Conservation (phyloP, 805 yeast genomes). For the Limtongia smithiae region DNA sequence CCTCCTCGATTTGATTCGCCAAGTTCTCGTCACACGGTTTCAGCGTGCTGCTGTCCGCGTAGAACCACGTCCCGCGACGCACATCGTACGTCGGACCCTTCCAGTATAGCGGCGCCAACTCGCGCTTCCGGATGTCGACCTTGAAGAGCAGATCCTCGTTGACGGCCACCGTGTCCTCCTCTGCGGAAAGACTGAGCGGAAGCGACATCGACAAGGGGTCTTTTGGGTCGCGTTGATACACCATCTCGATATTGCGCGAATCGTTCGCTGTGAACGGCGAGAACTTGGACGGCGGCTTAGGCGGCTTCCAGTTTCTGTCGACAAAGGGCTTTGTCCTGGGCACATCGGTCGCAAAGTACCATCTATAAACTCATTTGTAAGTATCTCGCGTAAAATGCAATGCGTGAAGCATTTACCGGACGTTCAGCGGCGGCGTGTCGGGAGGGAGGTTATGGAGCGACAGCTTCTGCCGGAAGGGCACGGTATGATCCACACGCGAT, state of each 20-base stretch:
- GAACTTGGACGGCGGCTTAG: constrained; percentile 51
- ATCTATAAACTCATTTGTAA: constrained; percentile 6
- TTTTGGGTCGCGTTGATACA: constrained; percentile 37
- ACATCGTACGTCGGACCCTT: constrained; percentile 81
- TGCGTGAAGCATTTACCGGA: constrained; percentile 10
- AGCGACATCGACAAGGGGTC: constrained; percentile 4
- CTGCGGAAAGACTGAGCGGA: background rate
- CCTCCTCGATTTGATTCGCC: constrained; percentile 58
- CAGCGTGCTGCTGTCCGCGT: constrained; percentile 39
- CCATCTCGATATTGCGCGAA: constrained; percentile 56
- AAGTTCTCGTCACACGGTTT: constrained; percentile 51
- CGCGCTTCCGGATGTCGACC: constrained; percentile 57
- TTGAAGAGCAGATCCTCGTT: constrained; percentile 77
- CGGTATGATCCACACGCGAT: constrained; percentile 22
- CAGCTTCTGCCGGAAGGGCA: constrained; percentile 23
- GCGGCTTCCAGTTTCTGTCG: constrained; percentile 50
- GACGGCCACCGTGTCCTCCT: constrained; percentile 48
- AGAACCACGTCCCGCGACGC: constrained; percentile 83
- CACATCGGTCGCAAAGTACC: constrained; percentile 28
- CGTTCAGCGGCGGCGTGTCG: constrained; percentile 24
- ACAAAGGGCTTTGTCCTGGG: constrained; percentile 23
- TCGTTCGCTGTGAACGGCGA: constrained; percentile 65
- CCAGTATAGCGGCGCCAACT: constrained; percentile 76
- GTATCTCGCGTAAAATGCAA: background rate
- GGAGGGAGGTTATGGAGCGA: constrained; percentile 22